Conservation (phyloP, 805 yeast species). For the Crinitomyces ghanaensis region DNA sequence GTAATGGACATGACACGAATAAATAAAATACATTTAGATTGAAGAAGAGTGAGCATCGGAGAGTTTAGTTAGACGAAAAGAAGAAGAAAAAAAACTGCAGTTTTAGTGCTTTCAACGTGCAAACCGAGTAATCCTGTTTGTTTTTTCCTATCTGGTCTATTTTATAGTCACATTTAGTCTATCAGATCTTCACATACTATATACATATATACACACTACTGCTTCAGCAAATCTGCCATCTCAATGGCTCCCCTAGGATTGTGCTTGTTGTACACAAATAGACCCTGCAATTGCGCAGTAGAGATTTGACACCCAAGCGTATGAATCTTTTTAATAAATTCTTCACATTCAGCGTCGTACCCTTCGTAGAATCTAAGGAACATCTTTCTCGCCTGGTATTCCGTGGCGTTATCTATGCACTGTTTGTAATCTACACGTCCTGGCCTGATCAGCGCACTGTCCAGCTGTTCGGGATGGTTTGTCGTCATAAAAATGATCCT, state of each 20-base stretch:
- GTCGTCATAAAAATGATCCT: constrained; percentile 97
- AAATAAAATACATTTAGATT: too few relatives aligned
- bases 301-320: constrained; percentile 50
- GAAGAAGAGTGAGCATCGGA: too few relatives aligned
- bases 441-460: constrained; percentile 88
- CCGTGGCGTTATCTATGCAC: constrained; percentile 76
- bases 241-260: constrained; percentile 65
- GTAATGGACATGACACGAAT: too few relatives aligned
- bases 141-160: too few relatives aligned
- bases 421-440: constrained; percentile 87
- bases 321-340: constrained; percentile 35
- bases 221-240: constrained; percentile 33
- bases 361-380: constrained; percentile 74
- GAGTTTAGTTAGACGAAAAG: too few relatives aligned
- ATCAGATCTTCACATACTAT: too few relatives aligned
- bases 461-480: constrained; percentile 88
- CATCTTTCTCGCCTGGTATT: constrained; percentile 70
- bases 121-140: too few relatives aligned
- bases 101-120: too few relatives aligned
- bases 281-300: constrained; percentile 92
- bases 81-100: too few relatives aligned
- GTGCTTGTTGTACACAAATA: constrained; percentile 84
- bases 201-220: too few relatives aligned
- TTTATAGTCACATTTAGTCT: too few relatives aligned
- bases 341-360: constrained; percentile 43